These are phyloP conservation scores for Platanus orientalis DNA, from an alignment of 164 flowering plant genomes.

Conservation along the genomic window DNA sequence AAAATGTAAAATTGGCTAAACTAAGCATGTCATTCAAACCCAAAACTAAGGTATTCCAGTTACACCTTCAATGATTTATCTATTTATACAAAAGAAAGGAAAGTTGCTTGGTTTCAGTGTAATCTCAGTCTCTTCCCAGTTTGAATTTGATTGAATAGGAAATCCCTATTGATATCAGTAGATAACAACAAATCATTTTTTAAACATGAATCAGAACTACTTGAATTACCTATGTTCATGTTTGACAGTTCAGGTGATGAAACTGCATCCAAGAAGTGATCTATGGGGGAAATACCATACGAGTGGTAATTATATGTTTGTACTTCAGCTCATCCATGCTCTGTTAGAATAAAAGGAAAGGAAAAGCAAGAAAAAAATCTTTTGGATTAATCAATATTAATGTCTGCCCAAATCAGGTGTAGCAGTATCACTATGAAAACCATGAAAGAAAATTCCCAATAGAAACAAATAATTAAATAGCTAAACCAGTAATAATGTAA, in stretches of 20 bases:
- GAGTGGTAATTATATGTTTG: slow-evolving; percentile 35
- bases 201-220: slow-evolving; percentile 19
- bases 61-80: slow-evolving; percentile 15
- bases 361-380: too few species aligned
- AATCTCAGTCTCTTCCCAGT: slow-evolving; percentile 44
- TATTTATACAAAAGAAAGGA: slow-evolving; percentile 10
- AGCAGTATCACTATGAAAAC: too few species aligned
- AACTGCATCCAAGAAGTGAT: slow-evolving; percentile 47
- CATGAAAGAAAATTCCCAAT: too few species aligned
- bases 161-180: slow-evolving; percentile 15
- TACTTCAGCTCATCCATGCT: slow-evolving; percentile 51
- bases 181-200: slow-evolving; percentile 13
- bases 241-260: slow-evolving; percentile 51
- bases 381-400: too few species aligned
- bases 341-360: too few species aligned
- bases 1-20: not conserved
- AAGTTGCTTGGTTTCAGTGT: slow-evolving; percentile 19
- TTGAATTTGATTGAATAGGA: slow-evolving; percentile 12
- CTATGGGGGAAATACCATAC: slow-evolving; percentile 52
- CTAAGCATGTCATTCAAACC: slow-evolving; percentile 2
- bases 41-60: slow-evolving; percentile 18
- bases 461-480: too few species aligned
- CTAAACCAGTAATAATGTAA: too few species aligned
- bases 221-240: slow-evolving; percentile 28
- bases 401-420: too few species aligned